A percentile compares a stretch with the other conserved stretches of the same genome.
Conservation (phyloP, 768 basidiomycete genomes). For the Lactarius tabidus region DNA sequence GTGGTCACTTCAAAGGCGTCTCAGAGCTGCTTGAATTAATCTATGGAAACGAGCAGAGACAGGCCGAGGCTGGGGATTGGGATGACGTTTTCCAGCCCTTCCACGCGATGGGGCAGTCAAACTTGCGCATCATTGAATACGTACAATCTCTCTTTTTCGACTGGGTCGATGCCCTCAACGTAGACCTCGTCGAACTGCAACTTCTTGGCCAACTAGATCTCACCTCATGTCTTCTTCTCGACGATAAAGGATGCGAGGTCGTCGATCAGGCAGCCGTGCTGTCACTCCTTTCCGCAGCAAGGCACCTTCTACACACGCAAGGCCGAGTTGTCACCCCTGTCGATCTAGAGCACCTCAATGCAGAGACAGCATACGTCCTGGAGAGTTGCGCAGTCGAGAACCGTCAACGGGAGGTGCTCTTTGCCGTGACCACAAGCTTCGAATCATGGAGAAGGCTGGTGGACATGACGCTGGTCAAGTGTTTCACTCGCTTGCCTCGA, state of each 20-base stretch:
- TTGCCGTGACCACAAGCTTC: constrained; percentile 66
- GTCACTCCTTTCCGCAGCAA: constrained; percentile 59
- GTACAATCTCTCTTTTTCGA: constrained; percentile 83
- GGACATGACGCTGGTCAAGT: constrained; percentile 81
- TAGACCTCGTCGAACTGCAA: constrained; percentile 54
- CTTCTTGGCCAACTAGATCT: constrained; percentile 66
- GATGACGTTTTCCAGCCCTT: constrained; percentile 58
- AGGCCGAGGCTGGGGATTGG: constrained; percentile 41
- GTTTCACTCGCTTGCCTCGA: constrained; percentile 77
- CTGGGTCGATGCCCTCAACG: constrained; percentile 74
- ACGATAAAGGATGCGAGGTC: constrained; percentile 73
- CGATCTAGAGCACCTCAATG: constrained; percentile 60
- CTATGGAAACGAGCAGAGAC: constrained; percentile 58
- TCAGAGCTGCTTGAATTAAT: constrained; percentile 74
- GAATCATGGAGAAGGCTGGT: constrained; percentile 83
- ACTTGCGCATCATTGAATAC: constrained; percentile 83
- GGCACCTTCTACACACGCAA: constrained; percentile 59
- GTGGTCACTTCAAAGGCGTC: constrained; percentile 69
- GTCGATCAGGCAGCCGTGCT: constrained; percentile 72
- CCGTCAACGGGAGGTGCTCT: constrained; percentile 73
- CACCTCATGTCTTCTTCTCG: constrained; percentile 61
- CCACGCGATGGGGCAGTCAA: constrained; percentile 74
- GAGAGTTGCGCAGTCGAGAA: constrained; percentile 87
- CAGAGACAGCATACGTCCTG: constrained; percentile 72
- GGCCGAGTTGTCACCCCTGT: constrained; percentile 59